Conservation (phyloP, 148 eudicot genomes). For the Vaccinium myrtillus region DNA sequence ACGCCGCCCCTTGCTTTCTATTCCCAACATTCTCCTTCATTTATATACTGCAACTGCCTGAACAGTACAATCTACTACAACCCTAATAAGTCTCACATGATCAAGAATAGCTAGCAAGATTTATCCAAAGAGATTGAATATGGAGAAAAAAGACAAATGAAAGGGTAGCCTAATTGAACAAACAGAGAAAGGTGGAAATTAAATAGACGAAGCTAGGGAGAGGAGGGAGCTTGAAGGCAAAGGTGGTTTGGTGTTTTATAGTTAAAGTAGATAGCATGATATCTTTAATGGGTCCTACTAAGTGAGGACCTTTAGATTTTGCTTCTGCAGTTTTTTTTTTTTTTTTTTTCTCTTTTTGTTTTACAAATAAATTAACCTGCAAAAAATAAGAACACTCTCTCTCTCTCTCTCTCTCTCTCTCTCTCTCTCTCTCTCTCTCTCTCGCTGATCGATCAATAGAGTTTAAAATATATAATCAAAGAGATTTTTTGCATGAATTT, state of each 20-base stretch:
- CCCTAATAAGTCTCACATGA: not conserved
- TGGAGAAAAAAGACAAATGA: not conserved
- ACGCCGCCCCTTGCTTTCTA: slow-evolving; percentile 65
- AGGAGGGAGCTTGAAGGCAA: slow-evolving; percentile 8
- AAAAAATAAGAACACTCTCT: not conserved
- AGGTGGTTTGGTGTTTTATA: slow-evolving; percentile 19
- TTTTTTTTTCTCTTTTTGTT: not conserved
- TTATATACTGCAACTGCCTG: not conserved
- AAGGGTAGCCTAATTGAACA: not conserved
- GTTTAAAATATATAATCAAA: not conserved
- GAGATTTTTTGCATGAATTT: not conserved
- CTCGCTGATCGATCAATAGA: too few species aligned
- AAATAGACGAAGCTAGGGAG: not conserved
- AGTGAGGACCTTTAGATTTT: slow-evolving; percentile 25
- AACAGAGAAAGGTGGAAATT: slow-evolving; percentile 1
- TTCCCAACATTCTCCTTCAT: slow-evolving; percentile 57
- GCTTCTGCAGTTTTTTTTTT: not conserved
- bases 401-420: not conserved
- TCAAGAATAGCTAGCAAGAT: not conserved
- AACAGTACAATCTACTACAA: not conserved
- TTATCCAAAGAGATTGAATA: not conserved
- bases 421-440: not conserved
- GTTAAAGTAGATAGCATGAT: slow-evolving; percentile 19
- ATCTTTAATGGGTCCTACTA: slow-evolving; percentile 34
- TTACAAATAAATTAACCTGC: not conserved